Percentiles rank a stretch among this genome's conserved stretches.
Conservation (phyloP, 208 protist species). For the Zelonia costaricensis region DNA sequence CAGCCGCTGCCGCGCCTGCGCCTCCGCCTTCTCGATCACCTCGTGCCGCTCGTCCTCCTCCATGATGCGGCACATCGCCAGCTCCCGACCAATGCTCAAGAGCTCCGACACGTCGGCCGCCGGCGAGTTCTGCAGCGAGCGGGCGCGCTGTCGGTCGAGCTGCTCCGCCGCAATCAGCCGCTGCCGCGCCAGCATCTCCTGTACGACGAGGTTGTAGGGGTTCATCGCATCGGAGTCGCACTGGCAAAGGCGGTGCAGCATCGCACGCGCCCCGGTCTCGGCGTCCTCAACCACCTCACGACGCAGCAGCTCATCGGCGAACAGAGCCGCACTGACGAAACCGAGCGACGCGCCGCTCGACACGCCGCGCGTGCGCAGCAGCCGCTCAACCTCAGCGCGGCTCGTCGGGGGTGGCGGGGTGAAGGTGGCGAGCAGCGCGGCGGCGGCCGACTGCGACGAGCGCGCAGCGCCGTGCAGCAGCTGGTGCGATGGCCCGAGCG, state of each 20-base stretch:
- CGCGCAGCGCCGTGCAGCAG: too few relatives aligned
- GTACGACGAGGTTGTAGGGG: constrained; percentile 1
- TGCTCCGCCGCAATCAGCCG: constrained; percentile 1
- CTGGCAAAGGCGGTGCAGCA: constrained; percentile 16
- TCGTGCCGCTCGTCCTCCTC: constrained; percentile 17
- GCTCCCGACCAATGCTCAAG: constrained; percentile 16
- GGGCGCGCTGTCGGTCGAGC: constrained; percentile 7
- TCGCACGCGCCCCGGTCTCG: constrained; percentile 16
- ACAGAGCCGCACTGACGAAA: constrained; percentile 14
- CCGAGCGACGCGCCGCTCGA: background rate
- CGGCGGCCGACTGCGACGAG: background rate
- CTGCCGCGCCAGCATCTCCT: constrained; percentile 24
- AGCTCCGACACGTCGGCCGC: constrained; percentile 1
- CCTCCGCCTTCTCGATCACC: constrained; percentile 18
- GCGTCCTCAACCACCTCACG: constrained; percentile 25
- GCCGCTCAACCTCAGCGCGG: constrained; percentile 13
- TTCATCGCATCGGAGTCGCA: constrained; percentile 20
- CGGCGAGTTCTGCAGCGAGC: constrained; percentile 3
- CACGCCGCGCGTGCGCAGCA: constrained; percentile 17
- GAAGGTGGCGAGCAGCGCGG: background rate
- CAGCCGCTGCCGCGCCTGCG: constrained; percentile 13
- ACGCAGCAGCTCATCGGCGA: constrained; percentile 22
- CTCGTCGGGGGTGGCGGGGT: constrained; percentile 2
- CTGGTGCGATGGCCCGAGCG: constrained; percentile 1
- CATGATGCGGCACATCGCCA: constrained; percentile 17